Conservation (phyloP, 805 yeast genomes). For the Phaffomyces antillensis region DNA sequence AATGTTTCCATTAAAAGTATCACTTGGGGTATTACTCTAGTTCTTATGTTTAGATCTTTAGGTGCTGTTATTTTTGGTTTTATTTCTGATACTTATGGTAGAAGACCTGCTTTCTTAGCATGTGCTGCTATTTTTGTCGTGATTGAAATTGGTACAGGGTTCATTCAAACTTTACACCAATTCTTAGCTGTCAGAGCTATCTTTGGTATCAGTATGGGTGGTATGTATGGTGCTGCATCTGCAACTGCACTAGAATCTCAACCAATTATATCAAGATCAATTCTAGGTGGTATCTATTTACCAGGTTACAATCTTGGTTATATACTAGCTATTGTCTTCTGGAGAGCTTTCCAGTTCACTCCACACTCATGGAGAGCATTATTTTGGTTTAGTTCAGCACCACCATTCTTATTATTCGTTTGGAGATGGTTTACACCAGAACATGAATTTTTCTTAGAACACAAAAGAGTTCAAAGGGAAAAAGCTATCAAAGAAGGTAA, state of each 20-base stretch:
- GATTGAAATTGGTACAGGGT: constrained; percentile 61
- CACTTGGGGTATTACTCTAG: constrained; percentile 70
- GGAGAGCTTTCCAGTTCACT: constrained; percentile 49
- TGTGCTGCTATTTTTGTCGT: constrained; percentile 45
- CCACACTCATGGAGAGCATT: constrained; percentile 60
- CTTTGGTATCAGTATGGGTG: constrained; percentile 70
- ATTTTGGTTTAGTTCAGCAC: constrained; percentile 70
- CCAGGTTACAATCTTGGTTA: constrained; percentile 62
- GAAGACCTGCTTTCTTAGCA: constrained; percentile 57
- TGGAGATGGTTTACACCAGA: constrained; percentile 59
- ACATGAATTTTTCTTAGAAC: constrained; percentile 42
- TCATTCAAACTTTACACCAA: constrained; percentile 48
- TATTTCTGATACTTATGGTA: constrained; percentile 55
- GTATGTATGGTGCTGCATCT: constrained; percentile 57
- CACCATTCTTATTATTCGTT: constrained; percentile 48
- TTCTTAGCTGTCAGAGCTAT: constrained; percentile 57
- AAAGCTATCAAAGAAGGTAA: constrained; percentile 24
- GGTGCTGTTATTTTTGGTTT: constrained; percentile 39
- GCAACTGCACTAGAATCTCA: constrained; percentile 64
- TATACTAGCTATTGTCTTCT: constrained; percentile 57
- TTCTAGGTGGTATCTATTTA: constrained; percentile 53
- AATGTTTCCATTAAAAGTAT: constrained; percentile 38
- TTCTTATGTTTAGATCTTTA: constrained; percentile 42
- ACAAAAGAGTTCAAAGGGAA: constrained; percentile 19
- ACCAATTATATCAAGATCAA: constrained; percentile 51